Base-by-base conservation (phyloP, 176 grass and related monocot genomes). In the Saccharum officinarum region DNA sequence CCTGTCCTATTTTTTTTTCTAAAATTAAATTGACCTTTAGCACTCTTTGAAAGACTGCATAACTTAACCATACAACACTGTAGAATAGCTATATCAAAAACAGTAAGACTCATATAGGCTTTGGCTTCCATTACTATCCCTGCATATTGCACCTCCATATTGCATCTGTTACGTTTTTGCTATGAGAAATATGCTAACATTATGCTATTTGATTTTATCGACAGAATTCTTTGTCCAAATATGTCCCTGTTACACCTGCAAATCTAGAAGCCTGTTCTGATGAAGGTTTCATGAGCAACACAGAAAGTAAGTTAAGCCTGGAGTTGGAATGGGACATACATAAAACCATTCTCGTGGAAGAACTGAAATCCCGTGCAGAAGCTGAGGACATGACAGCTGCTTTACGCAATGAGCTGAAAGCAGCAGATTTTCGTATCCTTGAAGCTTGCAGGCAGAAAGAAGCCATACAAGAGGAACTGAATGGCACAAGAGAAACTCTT, bases 281-380 rank as follows among this genome's bases (percentile, higher is more conserved):
- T 59, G 90, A 88, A 20, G 42, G 38, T 62, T 67, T 25, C 13
- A 36, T 88, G 71, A 69, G 70, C 18, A 84, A 25, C 20, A 7
- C 37, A 76, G 88, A 94, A 54, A 84, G 92, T 76, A 68, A 90
- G 26, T 31, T 95, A 45, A 88, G 88, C 34, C 71, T 90, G 67
- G 82, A 92, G 49, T 44, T 92, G 46, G 90, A 95, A 70, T 83
- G 90, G 73, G 93, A 95, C 75, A 82, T 95, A 72, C 45, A 83
- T 44, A 92, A 92, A 86, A 61, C 63, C 28, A 86, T 92, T 85
- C 44, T 95, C 49, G 82, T 77, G 71, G 92, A 94, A 82, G 89
- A 88, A 60, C 73, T 67, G 44, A 76, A 87, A 92, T 22, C 67
- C 33, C 79, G 63, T 75, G 55, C 59, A 79, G 44, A 87, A 83